Evolutionary conservation across 2,329 filamentous ascomycete species (phyloP).

Genomic region (Fusarium veterinarium): DNA sequence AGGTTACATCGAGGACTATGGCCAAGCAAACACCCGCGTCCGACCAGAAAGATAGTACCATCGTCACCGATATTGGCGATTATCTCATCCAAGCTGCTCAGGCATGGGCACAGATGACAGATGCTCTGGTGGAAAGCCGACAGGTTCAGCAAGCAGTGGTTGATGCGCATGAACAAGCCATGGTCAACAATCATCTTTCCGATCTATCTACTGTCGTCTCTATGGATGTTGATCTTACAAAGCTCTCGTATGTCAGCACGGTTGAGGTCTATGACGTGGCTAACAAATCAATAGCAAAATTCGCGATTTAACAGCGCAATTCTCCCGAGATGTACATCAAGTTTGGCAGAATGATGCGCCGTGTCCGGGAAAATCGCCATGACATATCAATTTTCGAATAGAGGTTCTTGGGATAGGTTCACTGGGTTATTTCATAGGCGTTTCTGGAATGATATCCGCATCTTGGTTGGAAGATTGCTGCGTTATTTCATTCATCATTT

Average conservation of each 20-base stretch:
- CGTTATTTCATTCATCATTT: background rate
- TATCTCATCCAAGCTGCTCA: conserved; percentile 49
- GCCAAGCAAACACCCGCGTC: conserved; percentile 18
- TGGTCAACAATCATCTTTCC: conserved; percentile 40
- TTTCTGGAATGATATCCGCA: conserved; percentile 26
- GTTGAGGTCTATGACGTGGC: background rate
- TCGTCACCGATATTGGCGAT: conserved; percentile 51
- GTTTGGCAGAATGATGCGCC: conserved; percentile 24
- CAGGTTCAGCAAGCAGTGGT: conserved; percentile 46
- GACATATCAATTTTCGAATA: background rate
- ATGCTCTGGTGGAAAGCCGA: conserved; percentile 47
- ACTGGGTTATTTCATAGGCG: conserved; percentile 3
- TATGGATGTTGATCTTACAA: conserved; percentile 46
- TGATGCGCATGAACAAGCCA: conserved; percentile 46
- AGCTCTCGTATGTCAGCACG: conserved; percentile 21
- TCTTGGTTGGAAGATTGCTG: background rate
- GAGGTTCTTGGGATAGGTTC: background rate
- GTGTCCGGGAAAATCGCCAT: background rate
- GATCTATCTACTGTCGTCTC: conserved; percentile 47
- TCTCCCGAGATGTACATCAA: conserved; percentile 32
- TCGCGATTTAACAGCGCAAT: conserved; percentile 35
- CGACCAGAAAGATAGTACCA: conserved; percentile 34
- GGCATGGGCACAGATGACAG: conserved; percentile 49
- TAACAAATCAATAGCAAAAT: conserved; percentile 27
- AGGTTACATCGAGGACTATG: conserved; percentile 22